These are phyloP conservation scores for Euptelea pleiosperma DNA, from an alignment of 164 flowering plant species.

Conservation along the genomic window DNA sequence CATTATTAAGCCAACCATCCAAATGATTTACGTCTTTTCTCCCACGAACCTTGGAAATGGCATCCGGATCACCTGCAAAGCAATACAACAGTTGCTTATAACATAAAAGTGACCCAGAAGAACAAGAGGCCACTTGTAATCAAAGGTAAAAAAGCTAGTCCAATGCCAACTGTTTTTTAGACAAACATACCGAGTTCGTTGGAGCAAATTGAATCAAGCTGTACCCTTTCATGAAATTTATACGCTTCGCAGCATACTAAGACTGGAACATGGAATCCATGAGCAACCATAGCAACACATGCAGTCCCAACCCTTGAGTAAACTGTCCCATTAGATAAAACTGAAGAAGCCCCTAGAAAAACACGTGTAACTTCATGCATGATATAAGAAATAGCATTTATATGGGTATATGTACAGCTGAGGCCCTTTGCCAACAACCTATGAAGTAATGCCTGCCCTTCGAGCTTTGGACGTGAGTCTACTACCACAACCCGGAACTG, in stretches of 20 bases:
- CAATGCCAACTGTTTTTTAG: background rate
- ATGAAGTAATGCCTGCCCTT: conserved; percentile 72
- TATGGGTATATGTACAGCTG: conserved; percentile 81
- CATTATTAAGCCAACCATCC: conserved; percentile 47
- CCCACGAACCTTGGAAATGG: conserved; percentile 68
- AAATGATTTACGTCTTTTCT: conserved; percentile 53
- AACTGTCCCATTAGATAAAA: conserved; percentile 87
- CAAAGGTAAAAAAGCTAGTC: background rate
- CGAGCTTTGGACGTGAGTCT: conserved; percentile 92
- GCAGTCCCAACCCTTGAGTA: conserved; percentile 95
- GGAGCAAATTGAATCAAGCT: conserved; percentile 93
- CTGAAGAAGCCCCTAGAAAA: conserved; percentile 82
- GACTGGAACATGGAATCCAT: conserved; percentile 83
- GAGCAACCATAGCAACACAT: conserved; percentile 92
- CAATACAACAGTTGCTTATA: background rate
- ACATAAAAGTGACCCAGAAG: background rate
- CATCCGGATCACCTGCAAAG: conserved; percentile 76
- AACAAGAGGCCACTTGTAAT: background rate
- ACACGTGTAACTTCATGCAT: conserved; percentile 95
- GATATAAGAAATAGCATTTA: conserved; percentile 83
- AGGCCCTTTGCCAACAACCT: conserved; percentile 74
- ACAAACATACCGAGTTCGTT: conserved; percentile 76
- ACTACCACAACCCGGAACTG: conserved; percentile 82
- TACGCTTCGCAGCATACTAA: conserved; percentile 92
- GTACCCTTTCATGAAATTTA: conserved; percentile 92